Evolutionary conservation across 2,329 filamentous ascomycete genomes (phyloP), one percentile per base, ranked within the genome.

Genomic region (Penicillium psychrosexuale): DNA sequence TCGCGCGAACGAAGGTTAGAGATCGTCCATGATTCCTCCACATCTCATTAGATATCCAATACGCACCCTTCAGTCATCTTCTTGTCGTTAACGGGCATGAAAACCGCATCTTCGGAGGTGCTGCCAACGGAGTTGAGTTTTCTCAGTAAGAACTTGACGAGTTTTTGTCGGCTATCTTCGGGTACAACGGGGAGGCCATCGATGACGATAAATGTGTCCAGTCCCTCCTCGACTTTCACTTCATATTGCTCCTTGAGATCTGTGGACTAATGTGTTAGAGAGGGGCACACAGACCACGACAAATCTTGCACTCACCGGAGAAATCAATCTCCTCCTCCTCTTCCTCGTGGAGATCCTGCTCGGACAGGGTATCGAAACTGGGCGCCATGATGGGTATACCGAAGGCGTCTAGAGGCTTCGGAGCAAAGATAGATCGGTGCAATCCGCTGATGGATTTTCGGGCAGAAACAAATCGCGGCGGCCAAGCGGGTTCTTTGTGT

Each of bases 321-420:
- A 96, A 91, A 75, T 97, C 93, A 76, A 97, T 88, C 74, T 97
- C 91, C 72, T 92, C 88, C 77, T 94, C 88, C 73, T 96, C 92
- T 73, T 88, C 89, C 72, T 92, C 88, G 69, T 94, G 91, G 75
- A 93, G 87, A 75, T 96, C 90, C 69, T 93, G 90, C 76, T 96
- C 91, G 76, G 89, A 88, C 72, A 97, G 82, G 70, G 91, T 89
- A 72, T 96, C 90, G 77, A 96, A 97, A 73, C 90, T 91, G 66
- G 89, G 88, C 77, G 93, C 91, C 92, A 97, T 97, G 79, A 76
- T 91, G 61, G 59, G 51, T 60, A 54, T 56, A 56, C 51, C 59
- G 47, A 58, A 53, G 64, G 63, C 57, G 60, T 62, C 56, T 51
- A 54, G 45, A 53, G 56, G 51, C 39, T 53, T 55, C 53, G 53